Evolutionary conservation across 2,329 filamentous ascomycete species (phyloP).

Genomic region (Aciculosporium take): DNA sequence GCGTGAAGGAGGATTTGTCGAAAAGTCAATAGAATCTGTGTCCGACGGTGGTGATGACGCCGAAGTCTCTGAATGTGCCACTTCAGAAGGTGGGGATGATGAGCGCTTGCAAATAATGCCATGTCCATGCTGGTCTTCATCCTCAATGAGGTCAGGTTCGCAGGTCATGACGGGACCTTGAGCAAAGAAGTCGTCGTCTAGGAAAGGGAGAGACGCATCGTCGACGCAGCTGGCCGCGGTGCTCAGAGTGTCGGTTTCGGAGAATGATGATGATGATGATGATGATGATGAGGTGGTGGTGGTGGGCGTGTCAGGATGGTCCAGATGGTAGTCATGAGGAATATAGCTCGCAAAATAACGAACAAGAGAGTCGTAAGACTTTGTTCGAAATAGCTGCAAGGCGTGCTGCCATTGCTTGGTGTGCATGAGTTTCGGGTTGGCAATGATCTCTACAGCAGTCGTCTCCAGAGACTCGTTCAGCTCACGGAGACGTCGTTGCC

Average conservation of each 20-base stretch:
- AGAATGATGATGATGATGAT: conserved; percentile 24
- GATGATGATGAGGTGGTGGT: conserved; percentile 21
- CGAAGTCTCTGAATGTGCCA: conserved; percentile 30
- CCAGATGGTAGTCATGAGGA: conserved; percentile 32
- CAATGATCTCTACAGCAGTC: conserved; percentile 46
- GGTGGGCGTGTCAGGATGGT: conserved; percentile 23
- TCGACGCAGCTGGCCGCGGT: conserved; percentile 26
- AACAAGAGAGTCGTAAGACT: conserved; percentile 45
- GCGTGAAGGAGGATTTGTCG: conserved; percentile 28
- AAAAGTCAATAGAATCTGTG: conserved; percentile 17
- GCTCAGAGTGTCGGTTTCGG: conserved; percentile 24
- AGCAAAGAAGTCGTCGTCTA: conserved; percentile 24
- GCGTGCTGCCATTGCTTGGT: conserved; percentile 45
- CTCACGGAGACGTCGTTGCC: conserved; percentile 38
- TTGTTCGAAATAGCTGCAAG: conserved; percentile 43
- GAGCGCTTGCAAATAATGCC: conserved; percentile 13
- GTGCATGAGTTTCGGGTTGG: conserved; percentile 43
- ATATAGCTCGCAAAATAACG: conserved; percentile 46
- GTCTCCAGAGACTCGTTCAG: conserved; percentile 41
- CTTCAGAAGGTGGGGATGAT: conserved; percentile 35
- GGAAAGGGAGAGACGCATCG: conserved; percentile 21
- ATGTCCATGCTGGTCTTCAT: conserved; percentile 9
- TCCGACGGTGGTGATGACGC: conserved; percentile 22
- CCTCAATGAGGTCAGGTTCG: conserved; percentile 24
- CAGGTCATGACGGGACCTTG: conserved; percentile 27